Evolutionary conservation across 495 filamentous ascomycete genomes (phyloP).

Genomic region (Letharia lupina): DNA sequence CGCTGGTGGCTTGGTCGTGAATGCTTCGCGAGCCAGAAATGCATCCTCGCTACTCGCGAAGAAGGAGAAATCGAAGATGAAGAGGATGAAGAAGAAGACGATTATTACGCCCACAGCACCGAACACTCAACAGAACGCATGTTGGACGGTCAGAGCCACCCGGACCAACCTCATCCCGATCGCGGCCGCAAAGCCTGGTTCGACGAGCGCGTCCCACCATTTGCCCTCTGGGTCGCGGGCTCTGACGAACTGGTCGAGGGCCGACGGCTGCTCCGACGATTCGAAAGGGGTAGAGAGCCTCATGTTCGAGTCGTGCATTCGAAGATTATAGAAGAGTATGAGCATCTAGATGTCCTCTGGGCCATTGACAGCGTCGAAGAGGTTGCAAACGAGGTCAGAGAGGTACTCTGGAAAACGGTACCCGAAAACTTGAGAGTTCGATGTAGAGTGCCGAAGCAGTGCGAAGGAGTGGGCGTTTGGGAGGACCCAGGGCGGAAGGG

Average conservation of each 20-base stretch:
- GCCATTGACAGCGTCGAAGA: constrained; percentile 82
- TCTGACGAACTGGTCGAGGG: constrained; percentile 82
- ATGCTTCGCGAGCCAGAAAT: constrained; percentile 85
- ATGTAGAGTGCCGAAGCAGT: not conserved
- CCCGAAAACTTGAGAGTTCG: constrained; percentile 26
- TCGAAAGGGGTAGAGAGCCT: constrained; percentile 73
- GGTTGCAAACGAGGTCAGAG: constrained; percentile 71
- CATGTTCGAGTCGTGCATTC: constrained; percentile 70
- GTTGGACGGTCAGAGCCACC: constrained; percentile 2
- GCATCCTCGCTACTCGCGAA: constrained; percentile 74
- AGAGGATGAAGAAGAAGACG: constrained; percentile 38
- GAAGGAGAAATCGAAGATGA: constrained; percentile 55
- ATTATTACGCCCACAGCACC: constrained; percentile 22
- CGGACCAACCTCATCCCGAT: not conserved
- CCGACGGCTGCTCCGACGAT: constrained; percentile 57
- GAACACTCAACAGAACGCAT: constrained; percentile 14
- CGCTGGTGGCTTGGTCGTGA: constrained; percentile 92
- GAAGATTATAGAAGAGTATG: constrained; percentile 82
- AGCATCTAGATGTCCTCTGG: constrained; percentile 95
- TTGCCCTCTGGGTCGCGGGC: constrained; percentile 84
- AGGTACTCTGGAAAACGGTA: constrained; percentile 74
- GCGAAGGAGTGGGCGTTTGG: not conserved
- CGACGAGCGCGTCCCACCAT: constrained; percentile 65
- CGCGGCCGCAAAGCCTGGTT: constrained; percentile 61
- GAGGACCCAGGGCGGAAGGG: not conserved